A percentile compares a stretch with the other conserved stretches of the same genome.
These are phyloP conservation scores for Xylariaceae sp. DNA, from an alignment of 2,329 filamentous ascomycete species.

Conservation along the genomic window DNA sequence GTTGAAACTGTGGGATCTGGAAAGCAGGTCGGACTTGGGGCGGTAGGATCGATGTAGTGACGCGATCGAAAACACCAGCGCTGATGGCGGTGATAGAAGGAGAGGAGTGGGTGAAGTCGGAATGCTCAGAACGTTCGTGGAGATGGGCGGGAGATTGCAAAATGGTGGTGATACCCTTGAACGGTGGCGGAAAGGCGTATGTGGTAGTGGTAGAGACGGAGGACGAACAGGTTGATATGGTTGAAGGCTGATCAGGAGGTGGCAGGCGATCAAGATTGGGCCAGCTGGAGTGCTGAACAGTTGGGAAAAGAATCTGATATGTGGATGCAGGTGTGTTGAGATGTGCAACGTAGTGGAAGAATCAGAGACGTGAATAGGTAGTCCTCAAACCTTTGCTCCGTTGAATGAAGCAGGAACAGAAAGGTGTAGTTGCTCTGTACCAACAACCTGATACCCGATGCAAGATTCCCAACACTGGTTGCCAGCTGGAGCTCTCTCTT, in stretches of 20 bases:
- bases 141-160: constrained; percentile 12
- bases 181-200: constrained; percentile 7
- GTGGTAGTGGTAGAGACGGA: constrained; percentile 10
- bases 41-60: constrained; percentile 25
- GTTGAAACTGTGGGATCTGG: constrained; percentile 22
- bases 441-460: constrained; percentile 17
- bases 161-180: constrained; percentile 5
- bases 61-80: constrained; percentile 20
- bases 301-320: constrained; percentile 22
- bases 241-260: constrained; percentile 11
- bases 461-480: too few species aligned
- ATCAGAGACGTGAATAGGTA: constrained; percentile 29
- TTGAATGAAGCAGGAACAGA: constrained; percentile 24
- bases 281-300: constrained; percentile 18
- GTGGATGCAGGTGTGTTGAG: constrained; percentile 23
- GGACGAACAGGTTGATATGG: constrained; percentile 10
- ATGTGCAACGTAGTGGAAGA: constrained; percentile 22
- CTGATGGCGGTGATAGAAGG: constrained; percentile 14
- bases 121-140: constrained; percentile 20
- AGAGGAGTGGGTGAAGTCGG: constrained; percentile 22
- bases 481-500: background rate
- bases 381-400: constrained; percentile 35
- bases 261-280: constrained; percentile 21
- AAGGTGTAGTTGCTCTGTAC: constrained; percentile 10
- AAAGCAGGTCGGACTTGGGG: constrained; percentile 23